Evolutionary conservation across 106 monocot genomes (phyloP), one percentile per base, ranked within the genome.

Genomic region (Dioscorea dumetorum): DNA sequence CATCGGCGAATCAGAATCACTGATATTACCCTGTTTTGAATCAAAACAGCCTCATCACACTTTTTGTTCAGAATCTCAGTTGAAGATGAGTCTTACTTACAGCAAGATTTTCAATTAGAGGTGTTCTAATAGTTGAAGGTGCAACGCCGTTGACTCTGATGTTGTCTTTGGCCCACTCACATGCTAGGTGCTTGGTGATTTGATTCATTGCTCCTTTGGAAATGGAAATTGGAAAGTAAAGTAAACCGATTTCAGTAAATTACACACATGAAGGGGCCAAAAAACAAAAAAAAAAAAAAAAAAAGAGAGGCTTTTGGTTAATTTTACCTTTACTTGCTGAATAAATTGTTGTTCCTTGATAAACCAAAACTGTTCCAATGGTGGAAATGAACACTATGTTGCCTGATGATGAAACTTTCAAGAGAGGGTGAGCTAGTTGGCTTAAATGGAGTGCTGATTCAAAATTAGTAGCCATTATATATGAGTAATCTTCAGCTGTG

Each of bases 161-260:
- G 32, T 67, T 72, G 32, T 83, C 79, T 48, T 24, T 34, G 3
- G 75, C 79, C 83, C 79, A 79, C 57, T 83, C 83, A 22, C 60
- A 60, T 12, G 83, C 83, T 12, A 83, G 60, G 33, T 64, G 70
- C 57, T 50, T 79, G 3, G 79, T 67, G 11, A 83, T 60, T 31
- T 78, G 78, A 58, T 83, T 79, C 61, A 83, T 61, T 33, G 74
- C 83, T 48, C 82, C 82, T 82, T 13, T 21, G 22, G 49, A 54
- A n/a, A 16, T 17, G 22, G n/a, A 48, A 16, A n/a, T n/a, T n/a
- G n/a, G n/a, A n/a, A n/a, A n/a, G n/a, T n/a, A n/a, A n/a, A 54
- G 13, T 2, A 54, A 54, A 54, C 15, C 18, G 7, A 54, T 8
- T 51, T 24, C 6, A 41, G 10, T 8, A 4, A 5, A 28, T n/a